Evolutionary conservation across 768 basidiomycete species (phyloP).

Genomic region (Lactifluus pinguis): DNA sequence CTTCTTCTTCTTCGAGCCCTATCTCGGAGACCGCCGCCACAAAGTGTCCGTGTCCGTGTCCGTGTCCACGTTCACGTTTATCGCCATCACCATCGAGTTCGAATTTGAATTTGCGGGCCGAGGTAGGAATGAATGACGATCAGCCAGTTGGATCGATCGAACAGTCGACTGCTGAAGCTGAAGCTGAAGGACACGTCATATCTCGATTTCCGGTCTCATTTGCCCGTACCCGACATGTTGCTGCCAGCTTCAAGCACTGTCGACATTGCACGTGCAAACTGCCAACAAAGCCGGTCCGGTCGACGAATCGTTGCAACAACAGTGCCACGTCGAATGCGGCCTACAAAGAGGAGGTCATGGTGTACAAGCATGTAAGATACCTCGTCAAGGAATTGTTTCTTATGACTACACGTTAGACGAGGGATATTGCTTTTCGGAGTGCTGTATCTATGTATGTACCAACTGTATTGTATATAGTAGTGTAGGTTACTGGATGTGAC

Average conservation of each 20-base stretch:
- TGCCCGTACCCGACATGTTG: not conserved
- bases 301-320: not conserved
- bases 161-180: not conserved
- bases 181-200: not conserved
- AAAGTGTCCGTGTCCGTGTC: not conserved
- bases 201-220: constrained; percentile 13
- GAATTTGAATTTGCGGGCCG: not conserved
- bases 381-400: not conserved
- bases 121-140: not conserved
- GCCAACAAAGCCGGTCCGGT: not conserved
- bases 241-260: not conserved
- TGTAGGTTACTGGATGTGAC: not conserved
- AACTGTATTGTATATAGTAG: too few species aligned
- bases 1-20: not conserved
- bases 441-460: not conserved
- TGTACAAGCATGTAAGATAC: not conserved
- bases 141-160: not conserved
- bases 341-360: not conserved
- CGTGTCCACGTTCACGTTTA: not conserved
- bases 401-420: not conserved
- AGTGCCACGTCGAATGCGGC: not conserved
- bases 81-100: not conserved
- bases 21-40: not conserved
- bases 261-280: not conserved
- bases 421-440: too few species aligned